A percentile compares a stretch with the other conserved stretches of the same genome.
Evolutionary conservation across 2,329 filamentous ascomycete species (phyloP).

Genomic region (Calonectria pseudoturangicola): DNA sequence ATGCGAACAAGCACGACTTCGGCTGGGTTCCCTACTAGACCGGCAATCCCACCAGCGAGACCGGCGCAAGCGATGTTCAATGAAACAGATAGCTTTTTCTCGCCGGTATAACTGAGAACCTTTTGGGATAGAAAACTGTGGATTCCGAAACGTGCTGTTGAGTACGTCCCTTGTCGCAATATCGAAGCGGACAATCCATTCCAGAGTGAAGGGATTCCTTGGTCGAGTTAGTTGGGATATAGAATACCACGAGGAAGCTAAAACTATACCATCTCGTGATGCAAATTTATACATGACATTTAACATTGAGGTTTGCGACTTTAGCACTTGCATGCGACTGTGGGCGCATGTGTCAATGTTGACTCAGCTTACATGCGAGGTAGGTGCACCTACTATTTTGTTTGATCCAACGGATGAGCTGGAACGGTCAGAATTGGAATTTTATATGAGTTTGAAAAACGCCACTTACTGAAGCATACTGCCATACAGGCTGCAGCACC

Average conservation of each 20-base stretch:
- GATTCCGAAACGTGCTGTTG: conserved; percentile 65
- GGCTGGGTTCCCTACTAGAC: conserved; percentile 67
- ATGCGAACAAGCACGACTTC: conserved; percentile 67
- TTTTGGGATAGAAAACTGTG: conserved; percentile 61
- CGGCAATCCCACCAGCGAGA: conserved; percentile 63
- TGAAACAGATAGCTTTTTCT: conserved; percentile 56
- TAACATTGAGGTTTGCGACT: conserved; percentile 63
- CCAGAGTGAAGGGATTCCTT: conserved; percentile 65
- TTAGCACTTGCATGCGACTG: conserved; percentile 67
- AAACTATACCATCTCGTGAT: conserved; percentile 10
- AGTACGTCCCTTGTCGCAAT: conserved; percentile 66
- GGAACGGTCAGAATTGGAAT: conserved; percentile 6
- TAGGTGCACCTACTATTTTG: conserved; percentile 62
- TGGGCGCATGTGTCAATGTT: background rate
- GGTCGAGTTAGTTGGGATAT: background rate
- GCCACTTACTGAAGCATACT: conserved; percentile 66
- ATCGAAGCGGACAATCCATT: conserved; percentile 66
- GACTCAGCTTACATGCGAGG: background rate
- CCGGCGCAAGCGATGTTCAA: conserved; percentile 63
- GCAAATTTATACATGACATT: conserved; percentile 62
- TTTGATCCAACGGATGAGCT: conserved; percentile 67
- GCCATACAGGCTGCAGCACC: conserved; percentile 67
- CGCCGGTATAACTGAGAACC: conserved; percentile 53
- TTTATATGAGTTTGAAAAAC: background rate
- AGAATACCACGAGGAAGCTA: background rate